These are phyloP conservation scores for Penicillium canariense DNA, from an alignment of 495 filamentous ascomycete genomes.

Conservation along the genomic window DNA sequence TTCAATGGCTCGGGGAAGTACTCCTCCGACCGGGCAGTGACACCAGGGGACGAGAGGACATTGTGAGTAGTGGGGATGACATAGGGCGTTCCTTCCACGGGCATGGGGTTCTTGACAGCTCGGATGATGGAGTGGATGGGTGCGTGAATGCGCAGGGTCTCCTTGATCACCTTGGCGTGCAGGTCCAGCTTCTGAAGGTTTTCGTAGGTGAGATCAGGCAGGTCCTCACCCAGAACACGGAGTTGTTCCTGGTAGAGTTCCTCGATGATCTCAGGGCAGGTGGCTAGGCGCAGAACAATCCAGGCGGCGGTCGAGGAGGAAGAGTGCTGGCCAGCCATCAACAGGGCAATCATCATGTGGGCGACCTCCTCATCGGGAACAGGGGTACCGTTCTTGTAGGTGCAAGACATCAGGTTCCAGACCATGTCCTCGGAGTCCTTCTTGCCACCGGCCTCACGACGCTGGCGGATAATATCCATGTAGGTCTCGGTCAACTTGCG, in stretches of 20 bases:
- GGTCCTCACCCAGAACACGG: constrained; percentile 48
- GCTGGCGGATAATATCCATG: constrained; percentile 56
- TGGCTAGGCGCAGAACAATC: constrained; percentile 59
- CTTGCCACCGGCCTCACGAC: constrained; percentile 46
- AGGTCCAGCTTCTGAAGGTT: constrained; percentile 52
- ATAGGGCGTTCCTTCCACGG: constrained; percentile 44
- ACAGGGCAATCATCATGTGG: constrained; percentile 66
- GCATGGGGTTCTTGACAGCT: constrained; percentile 59
- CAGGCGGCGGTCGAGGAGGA: constrained; percentile 58
- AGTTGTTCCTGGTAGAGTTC: constrained; percentile 58
- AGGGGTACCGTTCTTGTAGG: constrained; percentile 60
- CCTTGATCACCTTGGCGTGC: constrained; percentile 57
- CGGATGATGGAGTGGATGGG: constrained; percentile 64
- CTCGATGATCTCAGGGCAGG: constrained; percentile 53
- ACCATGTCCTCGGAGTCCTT: constrained; percentile 63
- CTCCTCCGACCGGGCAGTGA: constrained; percentile 41
- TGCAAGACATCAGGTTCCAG: constrained; percentile 64
- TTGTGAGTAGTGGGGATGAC: constrained; percentile 49
- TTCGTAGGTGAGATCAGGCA: constrained; percentile 55
- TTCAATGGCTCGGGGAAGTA: constrained; percentile 46
- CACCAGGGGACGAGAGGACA: constrained; percentile 49
- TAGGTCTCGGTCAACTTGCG: constrained; percentile 57
- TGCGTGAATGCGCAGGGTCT: constrained; percentile 62
- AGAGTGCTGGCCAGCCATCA: constrained; percentile 67
- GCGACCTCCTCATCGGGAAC: constrained; percentile 62